Conservation (phyloP, 176 grass and related monocot species). For the Typha latifolia region DNA sequence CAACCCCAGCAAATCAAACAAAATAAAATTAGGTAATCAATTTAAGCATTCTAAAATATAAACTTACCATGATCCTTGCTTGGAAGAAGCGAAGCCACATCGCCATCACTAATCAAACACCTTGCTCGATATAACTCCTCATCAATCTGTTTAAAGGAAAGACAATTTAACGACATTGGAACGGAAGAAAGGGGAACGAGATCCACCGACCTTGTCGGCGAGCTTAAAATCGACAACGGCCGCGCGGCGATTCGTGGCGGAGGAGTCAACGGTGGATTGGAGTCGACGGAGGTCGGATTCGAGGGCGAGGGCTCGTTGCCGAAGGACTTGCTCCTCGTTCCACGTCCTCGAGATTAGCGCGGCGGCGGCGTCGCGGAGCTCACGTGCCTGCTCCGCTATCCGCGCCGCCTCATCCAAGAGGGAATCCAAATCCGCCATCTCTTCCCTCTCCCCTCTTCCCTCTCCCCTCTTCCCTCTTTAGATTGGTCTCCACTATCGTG, state of each 20-base stretch:
- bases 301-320: slow-evolving; percentile 48
- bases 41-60: slow-evolving; percentile 4
- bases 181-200: not conserved
- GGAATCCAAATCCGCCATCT: slow-evolving; percentile 27
- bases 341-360: slow-evolving; percentile 46
- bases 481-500: too few species aligned
- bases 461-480: not conserved
- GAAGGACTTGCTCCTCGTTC: slow-evolving; percentile 70
- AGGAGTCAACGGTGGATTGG: slow-evolving; percentile 9
- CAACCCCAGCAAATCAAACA: slow-evolving; percentile 6
- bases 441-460: not conserved
- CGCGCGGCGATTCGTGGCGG: not conserved
- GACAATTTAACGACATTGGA: slow-evolving; percentile 4
- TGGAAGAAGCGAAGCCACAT: slow-evolving; percentile 50
- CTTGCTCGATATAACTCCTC: slow-evolving; percentile 74
- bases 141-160: slow-evolving; percentile 49
- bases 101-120: slow-evolving; percentile 63
- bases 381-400: slow-evolving; percentile 60
- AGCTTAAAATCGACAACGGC: slow-evolving; percentile 32
- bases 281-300: slow-evolving; percentile 53
- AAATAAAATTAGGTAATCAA: slow-evolving; percentile 13
- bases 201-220: slow-evolving; percentile 41
- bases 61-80: slow-evolving; percentile 62
- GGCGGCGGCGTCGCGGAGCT: slow-evolving; percentile 83
- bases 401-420: slow-evolving; percentile 44